These are phyloP conservation scores for Pythium aquatile DNA, from an alignment of 352 stramenopile genomes.

Conservation along the genomic window DNA sequence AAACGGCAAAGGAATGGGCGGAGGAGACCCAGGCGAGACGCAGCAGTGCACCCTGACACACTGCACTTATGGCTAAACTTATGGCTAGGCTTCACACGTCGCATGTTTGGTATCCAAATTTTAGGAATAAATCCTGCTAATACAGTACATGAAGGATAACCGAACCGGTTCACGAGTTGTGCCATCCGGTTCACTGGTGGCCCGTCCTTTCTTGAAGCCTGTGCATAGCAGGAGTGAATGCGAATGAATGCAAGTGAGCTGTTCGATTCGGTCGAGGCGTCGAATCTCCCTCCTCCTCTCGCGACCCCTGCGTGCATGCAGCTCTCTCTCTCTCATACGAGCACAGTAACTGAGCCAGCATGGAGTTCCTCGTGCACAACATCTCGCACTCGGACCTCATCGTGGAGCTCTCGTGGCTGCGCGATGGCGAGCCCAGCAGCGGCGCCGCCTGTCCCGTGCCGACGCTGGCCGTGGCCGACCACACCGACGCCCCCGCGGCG, in stretches of 20 bases:
- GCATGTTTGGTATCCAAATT: not conserved
- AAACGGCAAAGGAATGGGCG: too few species aligned
- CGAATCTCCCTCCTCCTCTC: conserved; percentile 12
- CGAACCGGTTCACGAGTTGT: too few species aligned
- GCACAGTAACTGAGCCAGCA: too few species aligned
- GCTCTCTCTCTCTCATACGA: too few species aligned
- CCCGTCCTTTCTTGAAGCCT: not conserved
- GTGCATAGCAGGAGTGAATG: not conserved
- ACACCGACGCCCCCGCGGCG: not conserved
- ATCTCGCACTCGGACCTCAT: conserved; percentile 96
- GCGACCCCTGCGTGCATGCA: not conserved
- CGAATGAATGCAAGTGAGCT: not conserved
- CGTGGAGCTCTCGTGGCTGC: conserved; percentile 84
- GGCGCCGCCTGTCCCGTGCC: not conserved
- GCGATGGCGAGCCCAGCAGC: conserved; percentile 26
- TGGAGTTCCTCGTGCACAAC: conserved; percentile 97
- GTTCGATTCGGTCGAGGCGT: not conserved
- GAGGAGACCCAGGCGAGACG: too few species aligned
- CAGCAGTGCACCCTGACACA: too few species aligned
- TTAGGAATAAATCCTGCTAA: not conserved
- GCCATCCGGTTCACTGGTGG: not conserved
- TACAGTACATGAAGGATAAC: not conserved
- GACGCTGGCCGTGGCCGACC: conserved; percentile 13
- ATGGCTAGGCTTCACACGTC: not conserved
- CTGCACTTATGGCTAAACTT: too few species aligned